Evolutionary conservation across 495 filamentous ascomycete genomes (phyloP), one percentile per base, ranked within the genome.

Genomic region (Monascus purpureus): DNA sequence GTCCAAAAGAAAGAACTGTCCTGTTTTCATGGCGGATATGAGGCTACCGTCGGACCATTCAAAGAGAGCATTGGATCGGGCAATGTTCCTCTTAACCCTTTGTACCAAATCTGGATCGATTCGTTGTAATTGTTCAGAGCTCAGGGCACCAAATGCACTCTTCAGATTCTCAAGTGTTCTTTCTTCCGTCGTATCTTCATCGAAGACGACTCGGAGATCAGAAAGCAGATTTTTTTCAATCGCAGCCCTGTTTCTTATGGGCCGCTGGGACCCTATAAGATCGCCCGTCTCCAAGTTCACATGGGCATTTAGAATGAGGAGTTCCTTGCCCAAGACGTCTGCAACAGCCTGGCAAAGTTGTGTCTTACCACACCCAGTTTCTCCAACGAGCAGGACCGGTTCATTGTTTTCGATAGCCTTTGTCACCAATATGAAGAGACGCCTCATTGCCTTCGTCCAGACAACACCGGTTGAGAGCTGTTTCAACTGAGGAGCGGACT

Each of bases 211-310:
- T 18, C 59, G 41, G 8, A 95, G 53, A 50, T 86, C 77, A 26
- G 68, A 57, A 4, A 53, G 49, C 15, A 99, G 61, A 14, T 76
- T 55, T 15, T 71, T 65, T 32, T 84, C 62, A 24, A 88, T 70
- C 7, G 68, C 68, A 25, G 74, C 68, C 26, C 86, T 72, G 43
- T 93, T 94, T 40, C 92, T 69, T 23, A 95, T 73, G 4, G 92
- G 92, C 37, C 92, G 61, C 54, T 96, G 92, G 2, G 90, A 84
- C 34, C 92, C 92, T 40, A 99, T 95, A 11, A 99, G 68, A 56
- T 99, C 92, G 6, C 92, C 86, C 1, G 90, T 93, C 52, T 99
- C 92, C 7, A 88, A 77, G 40, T 95, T 99, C 41, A 94, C 85
- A 50, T 99, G 92, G 6, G 92, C 92, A 57, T 96, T 99, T 43